Evolutionary conservation across 208 protist genomes (phyloP), one percentile per base, ranked within the genome.

Genomic region (Paratrypanosoma confusum): DNA sequence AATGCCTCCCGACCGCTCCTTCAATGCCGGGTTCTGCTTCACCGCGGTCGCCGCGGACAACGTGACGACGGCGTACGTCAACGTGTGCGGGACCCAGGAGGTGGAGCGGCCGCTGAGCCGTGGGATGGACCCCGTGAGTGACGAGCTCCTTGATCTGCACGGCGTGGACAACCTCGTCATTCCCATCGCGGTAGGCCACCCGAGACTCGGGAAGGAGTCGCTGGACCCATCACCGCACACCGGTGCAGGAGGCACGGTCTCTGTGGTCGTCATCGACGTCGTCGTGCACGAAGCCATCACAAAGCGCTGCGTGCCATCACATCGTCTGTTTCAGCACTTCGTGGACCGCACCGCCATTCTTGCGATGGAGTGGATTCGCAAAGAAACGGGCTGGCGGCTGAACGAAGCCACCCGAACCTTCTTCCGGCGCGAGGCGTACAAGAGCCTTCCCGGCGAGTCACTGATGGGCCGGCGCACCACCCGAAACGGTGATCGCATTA

Each of bases 101-200:
- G 71, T 92, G 18, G 83, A 77, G 11, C 46, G 34, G 13, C 74
- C 83, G 2, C 51, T 92, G 17, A 57, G 79, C 14, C 65, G 67
- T 27, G 82, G 46, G 29, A 87, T 87, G 75, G 66, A 83, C 18
- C 21, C 58, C 3, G 65, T 86, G 16, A 34, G 57, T 13, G 65
- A 79, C 7, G 46, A 44, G 18, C 85, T 83, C 36, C 29, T 92
- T 14, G 83, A 87, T 49, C 51, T 78, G 21, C 61, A 74, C 34
- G 83, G 83, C 10, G 22, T 92, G 1, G 83, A 92, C 52, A 89
- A 92, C 51, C 57, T 92, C 3, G 72, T 92, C 44, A 58, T 92
- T 33, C 83, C 83, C 14, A 89, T 92, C 40, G 78, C 75, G 18
- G 79, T 92, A 10, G 66, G 73, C 11, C 39, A 67, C 20, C 64